phyloP scores from a whole-genome alignment of 306 rosid species.

The Biancaea sappan region DNA sequence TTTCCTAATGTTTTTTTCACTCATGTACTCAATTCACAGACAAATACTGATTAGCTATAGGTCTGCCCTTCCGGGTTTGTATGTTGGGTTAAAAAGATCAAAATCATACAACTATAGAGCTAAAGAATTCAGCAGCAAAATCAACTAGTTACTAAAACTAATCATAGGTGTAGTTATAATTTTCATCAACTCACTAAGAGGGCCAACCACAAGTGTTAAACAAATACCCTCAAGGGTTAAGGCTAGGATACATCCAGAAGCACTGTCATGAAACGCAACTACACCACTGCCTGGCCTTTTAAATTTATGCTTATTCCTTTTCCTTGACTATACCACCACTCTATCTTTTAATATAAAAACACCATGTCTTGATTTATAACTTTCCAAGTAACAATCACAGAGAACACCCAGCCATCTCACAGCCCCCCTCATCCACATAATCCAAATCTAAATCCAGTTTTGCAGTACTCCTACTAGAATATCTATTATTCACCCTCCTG shows the following conservation, averaged over 20 bases:
- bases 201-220: background rate
- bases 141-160: background rate
- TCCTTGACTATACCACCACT: background rate
- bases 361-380: background rate
- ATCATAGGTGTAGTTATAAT: conserved; percentile 1
- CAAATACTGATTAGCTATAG: no score
- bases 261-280: background rate
- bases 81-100: background rate
- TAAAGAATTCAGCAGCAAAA: conserved; percentile 23
- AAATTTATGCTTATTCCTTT: background rate
- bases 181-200: background rate
- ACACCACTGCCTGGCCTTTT: background rate
- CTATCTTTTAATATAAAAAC: background rate
- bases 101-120: background rate
- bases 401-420: conserved; percentile 38
- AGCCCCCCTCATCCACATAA: conserved; percentile 41
- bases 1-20: no score
- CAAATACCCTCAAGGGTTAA: conserved; percentile 26
- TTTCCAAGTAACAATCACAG: conserved; percentile 25
- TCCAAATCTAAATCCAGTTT: conserved; percentile 44
- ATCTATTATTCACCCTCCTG: conserved; percentile 53
- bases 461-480: conserved; percentile 28
- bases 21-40: no score
- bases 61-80: no score
- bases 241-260: conserved; percentile 8